A percentile compares a stretch with the other conserved stretches of the same genome.
phyloP scores from a whole-genome alignment of 1,139 yeast species.

The Schwanniomyces etchellsii region DNA sequence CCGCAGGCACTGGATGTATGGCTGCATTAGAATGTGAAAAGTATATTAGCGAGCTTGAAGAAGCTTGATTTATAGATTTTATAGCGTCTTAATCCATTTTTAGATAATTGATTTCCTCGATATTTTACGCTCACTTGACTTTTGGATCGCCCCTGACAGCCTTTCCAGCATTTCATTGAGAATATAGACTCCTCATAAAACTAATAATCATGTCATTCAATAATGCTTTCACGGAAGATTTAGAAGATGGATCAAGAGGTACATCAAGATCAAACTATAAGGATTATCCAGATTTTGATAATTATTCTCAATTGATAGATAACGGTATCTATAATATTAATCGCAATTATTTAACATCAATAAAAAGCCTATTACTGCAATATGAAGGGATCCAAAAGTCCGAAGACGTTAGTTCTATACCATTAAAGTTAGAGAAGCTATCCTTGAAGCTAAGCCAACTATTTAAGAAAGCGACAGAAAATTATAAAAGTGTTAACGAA shows the following conservation, averaged over 20 bases:
- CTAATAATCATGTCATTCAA: constrained; percentile 30
- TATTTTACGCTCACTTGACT: neutral
- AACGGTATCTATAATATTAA: constrained; percentile 27
- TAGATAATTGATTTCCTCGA: no score
- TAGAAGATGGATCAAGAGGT: neutral
- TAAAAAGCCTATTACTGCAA: constrained; percentile 18
- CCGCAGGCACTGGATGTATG: constrained; percentile 99
- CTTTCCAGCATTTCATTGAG: no score
- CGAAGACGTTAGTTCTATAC: constrained; percentile 9
- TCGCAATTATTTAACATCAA: constrained; percentile 19
- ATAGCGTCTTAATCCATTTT: constrained; percentile 2
- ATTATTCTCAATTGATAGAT: constrained; percentile 27
- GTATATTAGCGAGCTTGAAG: constrained; percentile 66
- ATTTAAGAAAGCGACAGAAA: constrained; percentile 23
- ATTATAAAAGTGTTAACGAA: constrained; percentile 27
- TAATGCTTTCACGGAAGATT: constrained; percentile 10
- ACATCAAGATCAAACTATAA: constrained; percentile 14
- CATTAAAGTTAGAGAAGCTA: constrained; percentile 11
- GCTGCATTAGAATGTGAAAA: constrained; percentile 96
- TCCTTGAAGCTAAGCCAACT: constrained; percentile 15
- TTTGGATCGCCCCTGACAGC: neutral
- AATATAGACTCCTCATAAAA: no score
- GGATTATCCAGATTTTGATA: constrained; percentile 41
- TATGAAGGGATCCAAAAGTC: constrained; percentile 12
- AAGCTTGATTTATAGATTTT: no score